Evolutionary conservation across 2,329 filamentous ascomycete species (phyloP).

Genomic region (Leptographium galeiforme): DNA sequence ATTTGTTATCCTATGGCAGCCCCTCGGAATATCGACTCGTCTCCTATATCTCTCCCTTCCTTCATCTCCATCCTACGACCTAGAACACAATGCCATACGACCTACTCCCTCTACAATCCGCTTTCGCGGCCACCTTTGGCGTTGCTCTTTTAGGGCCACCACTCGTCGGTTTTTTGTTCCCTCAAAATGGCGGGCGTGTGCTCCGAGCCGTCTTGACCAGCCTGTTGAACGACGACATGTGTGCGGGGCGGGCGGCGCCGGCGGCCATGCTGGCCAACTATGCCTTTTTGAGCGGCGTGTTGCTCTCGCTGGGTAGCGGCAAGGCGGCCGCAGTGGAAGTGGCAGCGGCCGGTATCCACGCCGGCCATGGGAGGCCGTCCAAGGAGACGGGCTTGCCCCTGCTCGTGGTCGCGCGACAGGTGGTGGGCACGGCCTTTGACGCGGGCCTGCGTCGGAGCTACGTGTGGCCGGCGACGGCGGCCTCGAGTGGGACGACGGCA

Average conservation of each 20-base stretch:
- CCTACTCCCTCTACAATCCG: too few relatives aligned
- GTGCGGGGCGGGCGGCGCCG: neutral
- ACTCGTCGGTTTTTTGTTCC: neutral
- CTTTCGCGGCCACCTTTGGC: neutral
- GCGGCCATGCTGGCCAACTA: slow-evolving; percentile 2
- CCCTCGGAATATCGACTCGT: too few relatives aligned
- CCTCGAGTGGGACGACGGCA: too few relatives aligned
- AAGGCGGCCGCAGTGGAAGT: neutral
- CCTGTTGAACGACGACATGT: neutral
- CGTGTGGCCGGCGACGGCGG: neutral
- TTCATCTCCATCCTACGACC: too few relatives aligned
- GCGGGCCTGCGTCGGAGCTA: neutral
- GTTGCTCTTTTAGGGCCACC: neutral
- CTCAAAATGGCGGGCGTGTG: neutral
- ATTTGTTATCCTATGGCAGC: too few relatives aligned
- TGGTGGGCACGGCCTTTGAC: slow-evolving; percentile 5
- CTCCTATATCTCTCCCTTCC: too few relatives aligned
- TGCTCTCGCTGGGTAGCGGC: neutral
- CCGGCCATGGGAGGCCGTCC: too few relatives aligned
- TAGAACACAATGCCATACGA: too few relatives aligned
- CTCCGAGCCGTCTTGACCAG: neutral
- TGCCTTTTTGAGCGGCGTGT: slow-evolving; percentile 4
- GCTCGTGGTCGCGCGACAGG: neutral
- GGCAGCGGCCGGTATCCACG: neutral
- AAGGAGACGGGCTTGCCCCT: neutral